A percentile compares a stretch with the other conserved stretches of the same genome.
These are phyloP conservation scores for Fraxinus paxiana DNA, from an alignment of 305 asterid genomes.

Conservation along the genomic window DNA sequence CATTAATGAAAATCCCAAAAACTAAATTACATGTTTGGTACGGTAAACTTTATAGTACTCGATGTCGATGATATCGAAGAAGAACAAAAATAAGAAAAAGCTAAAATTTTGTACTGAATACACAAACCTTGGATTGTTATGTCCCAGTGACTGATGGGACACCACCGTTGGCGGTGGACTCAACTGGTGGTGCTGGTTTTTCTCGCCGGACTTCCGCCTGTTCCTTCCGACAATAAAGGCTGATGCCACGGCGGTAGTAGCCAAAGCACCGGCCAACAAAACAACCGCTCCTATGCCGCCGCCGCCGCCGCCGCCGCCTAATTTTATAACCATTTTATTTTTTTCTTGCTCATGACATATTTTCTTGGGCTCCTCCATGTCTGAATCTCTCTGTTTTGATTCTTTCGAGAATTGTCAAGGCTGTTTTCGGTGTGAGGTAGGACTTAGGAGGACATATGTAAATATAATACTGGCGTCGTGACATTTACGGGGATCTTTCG, in stretches of 20 bases:
- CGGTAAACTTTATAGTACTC: neutral
- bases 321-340: constrained; percentile 30
- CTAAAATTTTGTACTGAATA: neutral
- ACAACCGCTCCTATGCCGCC: constrained; percentile 50
- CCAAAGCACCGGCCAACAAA: constrained; percentile 63
- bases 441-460: neutral
- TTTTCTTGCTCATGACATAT: constrained; percentile 7
- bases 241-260: constrained; percentile 51
- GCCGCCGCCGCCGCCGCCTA: constrained; percentile 25
- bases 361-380: constrained; percentile 29
- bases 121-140: constrained; percentile 35
- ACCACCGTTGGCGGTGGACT: constrained; percentile 26
- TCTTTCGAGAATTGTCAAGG: neutral
- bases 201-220: constrained; percentile 32
- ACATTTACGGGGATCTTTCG: constrained; percentile 26
- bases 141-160: neutral
- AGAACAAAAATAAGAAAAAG: neutral
- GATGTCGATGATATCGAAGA: neutral
- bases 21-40: neutral
- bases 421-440: neutral
- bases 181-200: constrained; percentile 15
- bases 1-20: neutral
- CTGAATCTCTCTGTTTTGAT: constrained; percentile 1
- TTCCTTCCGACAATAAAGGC: constrained; percentile 34
- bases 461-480: constrained; percentile 23